Evolutionary conservation across 352 stramenopile species (phyloP), one percentile per base, ranked within the genome.

Genomic region (Globisporangium emineosum): DNA sequence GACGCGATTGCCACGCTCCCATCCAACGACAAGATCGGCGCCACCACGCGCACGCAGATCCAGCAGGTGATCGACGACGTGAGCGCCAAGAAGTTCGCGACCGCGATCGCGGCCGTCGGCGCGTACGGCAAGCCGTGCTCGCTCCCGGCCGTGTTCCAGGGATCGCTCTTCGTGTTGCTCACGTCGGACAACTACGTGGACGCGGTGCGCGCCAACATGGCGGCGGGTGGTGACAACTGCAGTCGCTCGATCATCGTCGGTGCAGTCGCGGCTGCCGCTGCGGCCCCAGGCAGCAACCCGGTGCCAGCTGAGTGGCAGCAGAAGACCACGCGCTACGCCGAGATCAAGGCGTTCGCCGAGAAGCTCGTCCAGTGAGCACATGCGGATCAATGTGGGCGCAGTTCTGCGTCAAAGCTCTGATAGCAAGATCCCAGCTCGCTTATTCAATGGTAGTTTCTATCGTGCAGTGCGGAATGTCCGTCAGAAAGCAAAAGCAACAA

Each of bases 151-250:
- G 73, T 74, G 57, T 68, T 91, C 21, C 69, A 91, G 60, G 78
- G 79, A 1, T 72, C 74, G 56, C 62, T 91, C 35, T 91, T 78
- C 66, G 75, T 88, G 52, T 66, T 91, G 40, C 62, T 91, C 47
- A 83, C 79, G 23, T 76, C 69, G 29, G 61, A 29, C 33, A 64
- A 54, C 35, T 88, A 83, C 57, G 67, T 75, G 27, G 76, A 82
- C 30, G 76, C 79, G 0, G 42, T 91, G 42, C 76, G 77, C 43
- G 63, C 71, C 43, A 91, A 91, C 52, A 77, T 89, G 57, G 21
- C 79, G 32, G 78, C 82, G 0, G 82, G 82, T 21, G 79, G 79
- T 29, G 82, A 91, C 76, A 91, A 89, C 71, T 89, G 79, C 69
- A 88, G 82, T 30, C 78, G 82, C 29, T 73, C 79, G 27, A 86